Evolutionary conservation across 805 yeast species (phyloP).

Genomic region (Blastobotrys peoriensis): DNA sequence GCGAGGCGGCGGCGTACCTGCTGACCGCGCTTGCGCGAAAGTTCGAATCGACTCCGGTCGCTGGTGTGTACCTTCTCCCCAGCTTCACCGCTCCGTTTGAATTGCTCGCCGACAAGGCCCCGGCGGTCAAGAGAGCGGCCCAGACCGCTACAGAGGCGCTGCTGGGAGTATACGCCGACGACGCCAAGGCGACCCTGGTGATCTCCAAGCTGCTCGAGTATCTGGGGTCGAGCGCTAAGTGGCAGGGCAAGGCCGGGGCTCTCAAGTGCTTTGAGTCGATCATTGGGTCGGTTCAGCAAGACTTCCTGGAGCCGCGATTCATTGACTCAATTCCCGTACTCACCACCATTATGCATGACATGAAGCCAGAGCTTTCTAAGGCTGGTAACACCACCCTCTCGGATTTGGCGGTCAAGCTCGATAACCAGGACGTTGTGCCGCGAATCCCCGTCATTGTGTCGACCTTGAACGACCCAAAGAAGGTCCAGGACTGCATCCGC

Average conservation of each 20-base stretch:
- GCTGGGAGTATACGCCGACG: conserved; percentile 64
- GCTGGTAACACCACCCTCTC: conserved; percentile 70
- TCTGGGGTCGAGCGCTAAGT: conserved; percentile 78
- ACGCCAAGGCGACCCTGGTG: conserved; percentile 69
- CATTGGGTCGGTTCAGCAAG: conserved; percentile 62
- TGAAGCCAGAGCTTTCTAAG: conserved; percentile 91
- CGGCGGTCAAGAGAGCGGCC: conserved; percentile 80
- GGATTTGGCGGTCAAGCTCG: conserved; percentile 72
- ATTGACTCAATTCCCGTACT: conserved; percentile 73
- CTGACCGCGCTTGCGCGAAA: conserved; percentile 52
- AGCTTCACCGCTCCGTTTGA: conserved; percentile 63
- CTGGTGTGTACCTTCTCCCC: conserved; percentile 65
- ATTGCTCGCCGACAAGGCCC: conserved; percentile 79
- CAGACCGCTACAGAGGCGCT: conserved; percentile 68
- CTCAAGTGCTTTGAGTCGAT: conserved; percentile 67
- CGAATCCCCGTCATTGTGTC: conserved; percentile 79
- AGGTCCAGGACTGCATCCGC: conserved; percentile 84
- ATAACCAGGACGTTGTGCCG: conserved; percentile 85
- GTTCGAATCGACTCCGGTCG: conserved; percentile 49
- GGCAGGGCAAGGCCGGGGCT: conserved; percentile 86
- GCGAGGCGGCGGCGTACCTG: conserved; percentile 70
- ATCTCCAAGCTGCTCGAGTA: conserved; percentile 56
- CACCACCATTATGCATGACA: conserved; percentile 87
- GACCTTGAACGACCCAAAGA: conserved; percentile 84
- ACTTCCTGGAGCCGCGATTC: conserved; percentile 76